Percentiles rank a stretch among this genome's conserved stretches.
Conservation (phyloP, 352 stramenopile species). For the Phytopythium aichiense region DNA sequence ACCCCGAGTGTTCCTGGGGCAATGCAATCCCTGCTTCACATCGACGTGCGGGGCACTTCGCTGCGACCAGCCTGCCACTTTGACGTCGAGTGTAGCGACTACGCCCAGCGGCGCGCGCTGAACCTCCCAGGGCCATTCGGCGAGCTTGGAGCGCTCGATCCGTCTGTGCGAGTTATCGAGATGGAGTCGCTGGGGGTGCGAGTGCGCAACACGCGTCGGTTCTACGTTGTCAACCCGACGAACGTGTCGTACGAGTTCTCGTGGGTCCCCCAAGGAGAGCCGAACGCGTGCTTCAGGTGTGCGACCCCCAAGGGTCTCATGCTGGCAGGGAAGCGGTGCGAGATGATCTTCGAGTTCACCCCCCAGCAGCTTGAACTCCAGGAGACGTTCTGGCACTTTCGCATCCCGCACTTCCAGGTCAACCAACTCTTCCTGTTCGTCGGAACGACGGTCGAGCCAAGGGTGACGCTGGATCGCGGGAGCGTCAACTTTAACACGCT, state of each 20-base stretch:
- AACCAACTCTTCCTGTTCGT: slow-evolving; percentile 91
- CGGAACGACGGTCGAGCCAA: slow-evolving; percentile 88
- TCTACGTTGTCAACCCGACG: slow-evolving; percentile 94
- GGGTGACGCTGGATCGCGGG: slow-evolving; percentile 82
- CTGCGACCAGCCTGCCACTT: slow-evolving; percentile 91
- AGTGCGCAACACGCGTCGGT: slow-evolving; percentile 90
- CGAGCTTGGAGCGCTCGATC: slow-evolving; percentile 80
- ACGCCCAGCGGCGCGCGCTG: slow-evolving; percentile 62
- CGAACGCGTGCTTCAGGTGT: slow-evolving; percentile 85
- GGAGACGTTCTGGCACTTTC: slow-evolving; percentile 92
- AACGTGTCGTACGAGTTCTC: slow-evolving; percentile 93
- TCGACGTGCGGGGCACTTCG: slow-evolving; percentile 72
- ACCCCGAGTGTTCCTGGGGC: slow-evolving; percentile 7
- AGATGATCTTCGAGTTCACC: slow-evolving; percentile 97
- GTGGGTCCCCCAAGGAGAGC: slow-evolving; percentile 79
- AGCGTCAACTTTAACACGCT: slow-evolving; percentile 92
- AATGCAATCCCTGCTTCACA: slow-evolving; percentile 15
- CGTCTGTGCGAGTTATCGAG: slow-evolving; percentile 89
- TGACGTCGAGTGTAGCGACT: slow-evolving; percentile 89
- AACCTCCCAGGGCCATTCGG: slow-evolving; percentile 77
- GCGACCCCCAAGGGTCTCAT: slow-evolving; percentile 89
- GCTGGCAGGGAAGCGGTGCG: slow-evolving; percentile 88
- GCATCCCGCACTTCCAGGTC: slow-evolving; percentile 86
- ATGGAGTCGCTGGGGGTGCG: slow-evolving; percentile 89
- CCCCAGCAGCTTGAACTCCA: slow-evolving; percentile 86